Base-by-base conservation (phyloP, 2,329 filamentous ascomycete species). In the Pseudogymnoascus sp. region DNA sequence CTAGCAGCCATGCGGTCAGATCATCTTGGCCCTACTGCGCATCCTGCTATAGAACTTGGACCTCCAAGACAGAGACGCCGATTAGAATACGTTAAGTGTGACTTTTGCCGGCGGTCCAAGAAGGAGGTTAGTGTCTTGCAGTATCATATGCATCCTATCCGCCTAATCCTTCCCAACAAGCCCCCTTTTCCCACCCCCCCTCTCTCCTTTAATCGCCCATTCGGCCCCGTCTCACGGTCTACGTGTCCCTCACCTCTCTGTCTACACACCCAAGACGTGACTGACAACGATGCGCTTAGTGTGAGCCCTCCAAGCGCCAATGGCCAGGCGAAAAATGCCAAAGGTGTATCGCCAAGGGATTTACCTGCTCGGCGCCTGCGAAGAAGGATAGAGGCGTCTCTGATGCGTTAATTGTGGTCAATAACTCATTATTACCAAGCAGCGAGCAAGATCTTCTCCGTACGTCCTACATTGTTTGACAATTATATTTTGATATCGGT, bases 41-140 rank as follows among this genome's bases (percentile, higher is more conserved):
- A 10, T 26, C 12, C 12, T 70, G 75, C 24, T 26, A 28, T 10
- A 50, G 22, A 50, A 28, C 6, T 28, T 28, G 12, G 22, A 28
- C 72, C 62, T 70, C 8, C 12, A 50, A 50, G 43, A 10, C 43
- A 26, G 6, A 50, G 16, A 50, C 43, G 43, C 7, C 24, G 24
- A 19, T 28, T 50, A 50, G 43, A 50, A 50, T 50, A 50, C 6
- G 12, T 26, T 5, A 26, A 28, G 43, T 50, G 43, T 50, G 43
- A 50, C 8, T 50, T 50, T 28, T 50, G 43, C 43, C 24, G 43
- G 43, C 22, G 12, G 22, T 50, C 43, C 24, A 50, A 50, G 43
- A 46, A 46, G 41, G 28, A 50, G 43, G 43, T 50, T 8, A n/a
- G 43, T 50, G 24, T 28, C 14, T 10, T 16, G 12, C 24, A 50